Evolutionary conservation across 164 flowering plant genomes (phyloP).

Genomic region (Vitis labrusca): DNA sequence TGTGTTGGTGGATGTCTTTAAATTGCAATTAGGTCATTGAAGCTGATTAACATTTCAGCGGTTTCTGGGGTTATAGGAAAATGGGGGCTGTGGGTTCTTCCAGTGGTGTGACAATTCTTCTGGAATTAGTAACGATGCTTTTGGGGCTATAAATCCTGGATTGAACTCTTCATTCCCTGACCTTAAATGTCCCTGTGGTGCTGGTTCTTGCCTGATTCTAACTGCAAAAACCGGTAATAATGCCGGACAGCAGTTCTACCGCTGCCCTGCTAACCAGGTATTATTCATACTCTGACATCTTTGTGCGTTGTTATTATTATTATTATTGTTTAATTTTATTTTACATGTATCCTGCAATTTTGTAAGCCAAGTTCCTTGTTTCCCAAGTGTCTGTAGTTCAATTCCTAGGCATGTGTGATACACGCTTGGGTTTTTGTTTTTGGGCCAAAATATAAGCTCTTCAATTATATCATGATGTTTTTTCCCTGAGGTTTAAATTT

Average conservation of each 20-base stretch:
- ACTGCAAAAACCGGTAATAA: slow-evolving; percentile 44
- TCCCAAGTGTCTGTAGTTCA: no score
- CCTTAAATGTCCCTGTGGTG: slow-evolving; percentile 42
- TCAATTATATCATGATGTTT: no score
- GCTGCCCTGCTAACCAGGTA: slow-evolving; percentile 46
- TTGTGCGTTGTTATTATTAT: no score
- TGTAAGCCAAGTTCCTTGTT: no score
- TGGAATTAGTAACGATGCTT: slow-evolving; percentile 9
- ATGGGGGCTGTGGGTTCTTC: slow-evolving; percentile 62
- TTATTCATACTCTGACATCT: background rate
- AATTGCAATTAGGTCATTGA: background rate
- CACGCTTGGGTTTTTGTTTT: no score
- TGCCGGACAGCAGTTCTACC: slow-evolving; percentile 39
- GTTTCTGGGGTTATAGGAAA: slow-evolving; percentile 27
- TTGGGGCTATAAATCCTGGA: slow-evolving; percentile 11
- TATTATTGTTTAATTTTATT: no score
- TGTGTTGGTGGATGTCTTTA: background rate
- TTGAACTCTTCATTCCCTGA: slow-evolving; percentile 23
- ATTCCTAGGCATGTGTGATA: no score
- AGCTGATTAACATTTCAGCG: background rate
- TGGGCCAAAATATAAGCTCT: no score
- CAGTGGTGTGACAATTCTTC: slow-evolving; percentile 46
- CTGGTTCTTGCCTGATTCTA: slow-evolving; percentile 32
- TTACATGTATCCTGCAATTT: no score
- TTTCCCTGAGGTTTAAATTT: no score